Evolutionary conservation across 2,329 filamentous ascomycete genomes (phyloP).

Genomic region (Colletotrichum graminicola): DNA sequence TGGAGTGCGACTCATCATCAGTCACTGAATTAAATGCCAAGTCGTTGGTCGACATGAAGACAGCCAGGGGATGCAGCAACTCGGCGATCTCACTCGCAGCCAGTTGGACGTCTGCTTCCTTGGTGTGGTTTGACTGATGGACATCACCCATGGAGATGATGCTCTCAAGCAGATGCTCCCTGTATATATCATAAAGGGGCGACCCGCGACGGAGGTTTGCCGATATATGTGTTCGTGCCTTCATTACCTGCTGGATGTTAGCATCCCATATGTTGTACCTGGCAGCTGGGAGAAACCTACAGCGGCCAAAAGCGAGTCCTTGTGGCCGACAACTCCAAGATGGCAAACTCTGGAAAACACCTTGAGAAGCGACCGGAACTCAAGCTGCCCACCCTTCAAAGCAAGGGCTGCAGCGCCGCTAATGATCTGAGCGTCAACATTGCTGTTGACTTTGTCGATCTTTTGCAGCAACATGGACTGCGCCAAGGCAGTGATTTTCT

Average conservation of each 20-base stretch:
- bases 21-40: constrained; percentile 61
- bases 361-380: constrained; percentile 89
- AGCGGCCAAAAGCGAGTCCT: constrained; percentile 76
- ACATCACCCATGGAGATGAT: constrained; percentile 93
- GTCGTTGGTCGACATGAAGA: constrained; percentile 79
- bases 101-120: constrained; percentile 83
- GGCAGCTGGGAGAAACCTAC: constrained; percentile 61
- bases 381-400: constrained; percentile 80
- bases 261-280: not conserved
- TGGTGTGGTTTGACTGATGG: constrained; percentile 78
- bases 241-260: constrained; percentile 68
- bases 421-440: constrained; percentile 88
- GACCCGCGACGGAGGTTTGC: constrained; percentile 75
- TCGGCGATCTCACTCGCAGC: constrained; percentile 90
- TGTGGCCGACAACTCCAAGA: constrained; percentile 77
- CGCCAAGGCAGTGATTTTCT: constrained; percentile 92
- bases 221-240: constrained; percentile 84
- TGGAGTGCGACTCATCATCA: constrained; percentile 77
- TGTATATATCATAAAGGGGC: constrained; percentile 83
- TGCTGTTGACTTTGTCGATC: constrained; percentile 83
- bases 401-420: constrained; percentile 84
- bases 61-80: constrained; percentile 86
- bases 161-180: constrained; percentile 84
- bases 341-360: constrained; percentile 82
- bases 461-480: constrained; percentile 98